phyloP scores from a whole-genome alignment of 352 stramenopile genomes.

The Lagenidium sp. region DNA sequence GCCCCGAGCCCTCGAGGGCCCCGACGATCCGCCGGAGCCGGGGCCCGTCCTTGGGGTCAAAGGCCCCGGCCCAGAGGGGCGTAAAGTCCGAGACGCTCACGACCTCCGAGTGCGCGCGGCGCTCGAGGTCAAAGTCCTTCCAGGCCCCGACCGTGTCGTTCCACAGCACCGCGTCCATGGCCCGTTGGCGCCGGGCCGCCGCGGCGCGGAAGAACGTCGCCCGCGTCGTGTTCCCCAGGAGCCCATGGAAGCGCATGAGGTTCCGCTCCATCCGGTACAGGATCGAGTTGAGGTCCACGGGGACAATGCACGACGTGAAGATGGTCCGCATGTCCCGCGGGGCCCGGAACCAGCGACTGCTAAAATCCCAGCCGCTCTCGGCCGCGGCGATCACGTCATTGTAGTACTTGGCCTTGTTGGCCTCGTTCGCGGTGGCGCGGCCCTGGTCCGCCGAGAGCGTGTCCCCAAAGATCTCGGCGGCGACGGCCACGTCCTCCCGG shows the following conservation, averaged over 20 bases:
- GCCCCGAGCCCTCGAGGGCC: slow-evolving; percentile 39
- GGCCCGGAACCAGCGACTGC: slow-evolving; percentile 71
- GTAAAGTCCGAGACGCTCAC: slow-evolving; percentile 64
- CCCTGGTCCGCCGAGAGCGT: slow-evolving; percentile 18
- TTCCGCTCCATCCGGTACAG: slow-evolving; percentile 76
- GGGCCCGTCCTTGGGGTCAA: slow-evolving; percentile 31
- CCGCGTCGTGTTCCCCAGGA: slow-evolving; percentile 32
- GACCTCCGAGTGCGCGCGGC: slow-evolving; percentile 24
- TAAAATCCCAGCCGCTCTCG: slow-evolving; percentile 90
- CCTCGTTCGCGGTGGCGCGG: slow-evolving; percentile 23
- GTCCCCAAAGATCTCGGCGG: slow-evolving; percentile 50
- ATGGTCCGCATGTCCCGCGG: slow-evolving; percentile 62
- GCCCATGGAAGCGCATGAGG: slow-evolving; percentile 47
- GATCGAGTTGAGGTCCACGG: slow-evolving; percentile 82
- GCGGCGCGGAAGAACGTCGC: slow-evolving; percentile 32
- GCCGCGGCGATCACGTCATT: slow-evolving; percentile 76
- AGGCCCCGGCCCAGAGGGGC: slow-evolving; percentile 69
- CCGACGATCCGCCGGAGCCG: slow-evolving; percentile 33
- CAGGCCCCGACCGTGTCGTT: slow-evolving; percentile 37
- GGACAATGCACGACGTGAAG: slow-evolving; percentile 54
- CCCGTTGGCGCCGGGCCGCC: slow-evolving; percentile 25
- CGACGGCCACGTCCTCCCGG: slow-evolving; percentile 65
- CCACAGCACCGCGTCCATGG: slow-evolving; percentile 73
- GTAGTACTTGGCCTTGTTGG: slow-evolving; percentile 68
- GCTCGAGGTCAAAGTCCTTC: slow-evolving; percentile 70